Conservation (phyloP, 169 alveolate genomes). For the Plasmodium adleri region DNA sequence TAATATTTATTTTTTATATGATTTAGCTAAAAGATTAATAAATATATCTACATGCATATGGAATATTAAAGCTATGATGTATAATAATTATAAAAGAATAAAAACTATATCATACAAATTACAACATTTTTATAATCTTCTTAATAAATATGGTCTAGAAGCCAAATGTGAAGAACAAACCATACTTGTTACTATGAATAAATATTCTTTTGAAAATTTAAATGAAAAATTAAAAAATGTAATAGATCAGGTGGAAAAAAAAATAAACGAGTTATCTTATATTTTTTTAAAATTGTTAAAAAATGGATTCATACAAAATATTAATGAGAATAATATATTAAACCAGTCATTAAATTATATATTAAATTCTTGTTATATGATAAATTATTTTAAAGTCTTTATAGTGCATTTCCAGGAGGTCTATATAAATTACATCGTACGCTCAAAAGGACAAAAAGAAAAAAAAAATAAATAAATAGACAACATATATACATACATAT, state of each 20-base stretch:
- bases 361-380: conserved; percentile 38
- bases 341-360: conserved; percentile 24
- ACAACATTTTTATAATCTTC: conserved; percentile 21
- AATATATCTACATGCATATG: conserved; percentile 35
- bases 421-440: conserved; percentile 32
- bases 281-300: conserved; percentile 25
- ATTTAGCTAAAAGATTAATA: conserved; percentile 31
- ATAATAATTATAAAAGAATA: conserved; percentile 65
- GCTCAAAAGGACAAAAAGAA: background rate
- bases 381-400: conserved; percentile 40
- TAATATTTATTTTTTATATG: conserved; percentile 35
- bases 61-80: conserved; percentile 71
- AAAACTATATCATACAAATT: conserved; percentile 32
- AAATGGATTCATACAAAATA: conserved; percentile 13
- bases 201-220: conserved; percentile 27
- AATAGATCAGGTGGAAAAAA: conserved; percentile 7
- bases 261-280: conserved; percentile 18
- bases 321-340: conserved; percentile 20
- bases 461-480: conserved; percentile 5
- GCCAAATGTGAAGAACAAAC: conserved; percentile 22
- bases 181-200: conserved; percentile 7
- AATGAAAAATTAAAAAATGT: conserved; percentile 19
- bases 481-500: background rate
- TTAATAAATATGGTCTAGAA: conserved; percentile 43
- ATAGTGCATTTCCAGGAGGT: conserved; percentile 41